Evolutionary conservation across 257 asterid genomes (phyloP), one percentile per base, ranked within the genome.

Genomic region (Avicennia marina): DNA sequence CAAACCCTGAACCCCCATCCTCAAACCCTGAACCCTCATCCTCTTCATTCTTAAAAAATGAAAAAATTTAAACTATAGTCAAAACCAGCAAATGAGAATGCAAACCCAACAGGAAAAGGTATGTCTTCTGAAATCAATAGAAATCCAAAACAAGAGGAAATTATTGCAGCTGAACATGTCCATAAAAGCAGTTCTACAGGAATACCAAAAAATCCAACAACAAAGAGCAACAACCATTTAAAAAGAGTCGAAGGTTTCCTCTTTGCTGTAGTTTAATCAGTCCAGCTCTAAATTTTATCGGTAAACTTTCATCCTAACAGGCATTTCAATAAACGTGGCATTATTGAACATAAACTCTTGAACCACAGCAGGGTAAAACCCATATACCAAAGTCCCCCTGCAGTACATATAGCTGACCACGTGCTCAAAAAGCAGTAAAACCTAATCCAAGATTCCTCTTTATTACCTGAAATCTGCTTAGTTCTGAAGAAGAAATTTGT

Each of bases 1-100:
- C 81, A 20, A 53, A 67, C 43, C 64, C 75, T 41, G 33, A 36
- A 21, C 44, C 67, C 18, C 57, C 83, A 26, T 72, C 82, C 32
- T n/a, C n/a, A n/a, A n/a, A n/a, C n/a, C n/a, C n/a, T n/a, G n/a
- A n/a, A n/a, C n/a, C n/a, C n/a, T n/a, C n/a, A n/a, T n/a, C n/a
- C n/a, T n/a, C n/a, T n/a, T n/a, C n/a, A n/a, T n/a, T n/a, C n/a
- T n/a, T n/a, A n/a, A n/a, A n/a, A n/a, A n/a, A n/a, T n/a, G n/a
- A n/a, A n/a, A 24, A 5, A 19, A 6, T 40, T 33, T 38, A 18
- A 38, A 57, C 27, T 32, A 17, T 19, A 29, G 32, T 16, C 64
- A 43, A 60, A 24, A 57, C 48, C 15, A 63, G 63, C 15, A n/a
- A 21, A 64, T 24, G 47, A 26, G 32, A 32, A 56, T 41, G 17